A percentile compares a stretch with the other conserved stretches of the same genome.
phyloP scores from a whole-genome alignment of 352 stramenopile species.

The Saprolegnia parasitica region DNA sequence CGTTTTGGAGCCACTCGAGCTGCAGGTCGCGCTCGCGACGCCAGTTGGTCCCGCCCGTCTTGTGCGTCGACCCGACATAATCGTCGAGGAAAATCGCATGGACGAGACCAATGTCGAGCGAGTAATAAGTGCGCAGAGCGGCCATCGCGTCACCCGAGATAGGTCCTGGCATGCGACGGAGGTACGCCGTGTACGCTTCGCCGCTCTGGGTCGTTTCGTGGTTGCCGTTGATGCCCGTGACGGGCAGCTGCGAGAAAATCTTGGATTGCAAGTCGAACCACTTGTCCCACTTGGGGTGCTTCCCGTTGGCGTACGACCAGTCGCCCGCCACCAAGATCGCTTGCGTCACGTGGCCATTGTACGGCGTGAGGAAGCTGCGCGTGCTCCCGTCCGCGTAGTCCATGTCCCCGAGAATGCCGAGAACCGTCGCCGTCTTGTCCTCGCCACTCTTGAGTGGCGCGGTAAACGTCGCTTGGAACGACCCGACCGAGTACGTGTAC shows the following conservation, averaged over 20 bases:
- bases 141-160: slow-evolving; percentile 43
- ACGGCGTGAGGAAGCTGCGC: slow-evolving; percentile 34
- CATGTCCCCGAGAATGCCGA: slow-evolving; percentile 26
- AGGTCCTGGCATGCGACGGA: slow-evolving; percentile 46
- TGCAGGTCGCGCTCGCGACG: slow-evolving; percentile 36
- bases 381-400: slow-evolving; percentile 41
- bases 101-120: slow-evolving; percentile 49
- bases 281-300: slow-evolving; percentile 64
- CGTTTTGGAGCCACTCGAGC: slow-evolving; percentile 31
- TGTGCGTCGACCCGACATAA: slow-evolving; percentile 43
- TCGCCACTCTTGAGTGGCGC: not conserved
- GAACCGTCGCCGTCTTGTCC: slow-evolving; percentile 10
- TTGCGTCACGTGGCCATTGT: slow-evolving; percentile 41
- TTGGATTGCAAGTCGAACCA: slow-evolving; percentile 55
- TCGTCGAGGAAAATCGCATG: slow-evolving; percentile 57
- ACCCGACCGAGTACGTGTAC: slow-evolving; percentile 39
- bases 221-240: slow-evolving; percentile 55
- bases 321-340: slow-evolving; percentile 52
- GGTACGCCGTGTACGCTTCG: slow-evolving; percentile 44
- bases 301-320: slow-evolving; percentile 62
- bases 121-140: slow-evolving; percentile 43
- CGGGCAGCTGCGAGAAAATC: slow-evolving; percentile 41
- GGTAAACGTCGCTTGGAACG: slow-evolving; percentile 29
- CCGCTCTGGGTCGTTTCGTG: slow-evolving; percentile 50
- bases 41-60: slow-evolving; percentile 42